Base-by-base conservation (phyloP, 768 basidiomycete species). In the Leccinum rimulosum region DNA sequence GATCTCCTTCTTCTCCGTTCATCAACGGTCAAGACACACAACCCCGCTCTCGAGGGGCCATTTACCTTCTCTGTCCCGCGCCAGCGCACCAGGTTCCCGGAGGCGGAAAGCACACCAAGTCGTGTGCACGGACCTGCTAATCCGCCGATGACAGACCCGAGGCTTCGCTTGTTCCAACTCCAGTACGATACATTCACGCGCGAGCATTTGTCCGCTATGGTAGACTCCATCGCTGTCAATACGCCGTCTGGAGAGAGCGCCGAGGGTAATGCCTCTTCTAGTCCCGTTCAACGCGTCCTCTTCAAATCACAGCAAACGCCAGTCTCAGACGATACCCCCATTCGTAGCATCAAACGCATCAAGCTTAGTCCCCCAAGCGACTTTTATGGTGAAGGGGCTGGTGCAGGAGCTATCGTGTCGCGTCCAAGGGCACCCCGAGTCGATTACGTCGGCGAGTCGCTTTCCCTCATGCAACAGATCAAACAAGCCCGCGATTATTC, bases 161-260 rank as follows among this genome's bases (percentile, higher is more conserved):
- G 87, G 30, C 82, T 94, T 11, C 86, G 88, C 12, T 80, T 98
- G 38, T 98, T 98, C 75, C 90, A 94, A 68, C 91, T 95, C 54
- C 87, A 93, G 63, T 98, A 98, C 68, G 96, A 99, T 72, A 98
- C 96, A 0, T 95, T 91, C 69, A 99, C 96, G 1, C 85, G 94
- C 48, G 91, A 96, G 22, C 93, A 97, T 69, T 84, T 98, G 47
- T 93, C 93, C 3, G 93, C 91, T 0, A 84, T 98, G 75, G 94
- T 96, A 2, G 95, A 97, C 64, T 92, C 93, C 3, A 95, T 98
- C 60, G 94, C 93, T n/a, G 77, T 89, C 43, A 87, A 89, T 62
- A 84, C 86, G 0, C 84, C 84, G 0, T 87, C 89, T 30, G 84
- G 72, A 9, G 76, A 77, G 25, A 82, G 80, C 54, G 79, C 79